Base-by-base conservation (phyloP, 805 yeast species). In the Pichia heedii region DNA sequence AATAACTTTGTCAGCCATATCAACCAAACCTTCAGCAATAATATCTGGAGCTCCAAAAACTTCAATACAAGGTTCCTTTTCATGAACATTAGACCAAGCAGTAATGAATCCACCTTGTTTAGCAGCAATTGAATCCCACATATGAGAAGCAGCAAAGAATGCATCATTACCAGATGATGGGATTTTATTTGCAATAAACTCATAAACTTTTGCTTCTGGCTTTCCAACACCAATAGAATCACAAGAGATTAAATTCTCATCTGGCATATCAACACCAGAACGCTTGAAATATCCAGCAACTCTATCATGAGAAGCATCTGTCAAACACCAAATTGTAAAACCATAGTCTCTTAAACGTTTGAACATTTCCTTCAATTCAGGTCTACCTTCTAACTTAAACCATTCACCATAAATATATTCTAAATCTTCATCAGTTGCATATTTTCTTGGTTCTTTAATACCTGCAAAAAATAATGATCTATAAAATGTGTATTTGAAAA, bases 111-210 rank as follows among this genome's bases (percentile, higher is more conserved):
- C 61, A 29, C 57, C 58, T 37, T 53, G 56, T 36, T 51, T 57
- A 13, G 63, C 63, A n/a, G 63, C 63, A 46, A 52, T 47, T 16
- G 56, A 51, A 43, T 59, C 63, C 63, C 63, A 59, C 59, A 58
- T 56, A 36, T 59, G 63, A 18, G 62, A 56, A 37, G 63, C 63
- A 13, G 58, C 62, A 51, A 59, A 59, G 50, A 57, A 59, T 4
- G 59, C 60, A 44, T 58, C 62, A 24, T 54, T 52, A 20, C 57
- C 60, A 21, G 47, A 46, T 5, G 55, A 53, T 10, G 57, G 56
- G 26, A 59, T 53, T 36, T 50, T 54, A 12, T 50, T 41, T 11
- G 56, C 46, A 47, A 59, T 59, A 24, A 43, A 56, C 42, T 57
- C 35, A 41, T 59, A 59, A 26, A 58, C 63, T 12, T 42, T 43